Evolutionary conservation across 257 asterid genomes (phyloP).

Genomic region (Solanum pinnatisectum): DNA sequence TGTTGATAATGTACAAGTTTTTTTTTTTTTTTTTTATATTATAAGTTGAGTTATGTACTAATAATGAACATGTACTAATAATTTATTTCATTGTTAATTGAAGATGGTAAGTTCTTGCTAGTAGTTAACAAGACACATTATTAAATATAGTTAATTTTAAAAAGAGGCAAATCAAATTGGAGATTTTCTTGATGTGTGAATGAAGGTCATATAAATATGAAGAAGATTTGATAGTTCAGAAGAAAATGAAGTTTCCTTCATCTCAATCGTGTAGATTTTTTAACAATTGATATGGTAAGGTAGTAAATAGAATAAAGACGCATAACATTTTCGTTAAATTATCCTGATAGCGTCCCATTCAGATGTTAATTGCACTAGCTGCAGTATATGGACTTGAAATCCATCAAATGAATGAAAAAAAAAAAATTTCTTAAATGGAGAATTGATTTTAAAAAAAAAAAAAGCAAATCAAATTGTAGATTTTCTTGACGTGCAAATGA

Average conservation of each 20-base stretch:
- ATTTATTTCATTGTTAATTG: neutral
- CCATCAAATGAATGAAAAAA: neutral
- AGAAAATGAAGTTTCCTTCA: neutral
- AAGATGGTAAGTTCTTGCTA: neutral
- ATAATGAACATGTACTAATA: neutral
- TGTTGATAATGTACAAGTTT: no score
- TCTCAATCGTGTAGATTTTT: neutral
- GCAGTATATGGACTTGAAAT: neutral
- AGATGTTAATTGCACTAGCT: neutral
- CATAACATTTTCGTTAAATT: neutral
- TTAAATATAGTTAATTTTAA: neutral
- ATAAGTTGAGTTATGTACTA: neutral
- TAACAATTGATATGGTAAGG: neutral
- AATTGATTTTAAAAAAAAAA: no score
- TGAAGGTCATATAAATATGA: neutral
- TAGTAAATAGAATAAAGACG: neutral
- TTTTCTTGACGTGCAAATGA: neutral
- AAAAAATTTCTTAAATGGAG: no score
- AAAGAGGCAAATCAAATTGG: neutral
- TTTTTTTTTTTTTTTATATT: neutral
- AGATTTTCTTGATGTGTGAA: neutral
- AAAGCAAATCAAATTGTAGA: neutral
- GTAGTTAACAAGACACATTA: neutral
- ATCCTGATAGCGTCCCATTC: neutral
- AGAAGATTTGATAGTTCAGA: neutral